Percentiles rank a stretch among this genome's conserved stretches.
Conservation (phyloP, 768 basidiomycete genomes). For the Xerocomus spinulosus region DNA sequence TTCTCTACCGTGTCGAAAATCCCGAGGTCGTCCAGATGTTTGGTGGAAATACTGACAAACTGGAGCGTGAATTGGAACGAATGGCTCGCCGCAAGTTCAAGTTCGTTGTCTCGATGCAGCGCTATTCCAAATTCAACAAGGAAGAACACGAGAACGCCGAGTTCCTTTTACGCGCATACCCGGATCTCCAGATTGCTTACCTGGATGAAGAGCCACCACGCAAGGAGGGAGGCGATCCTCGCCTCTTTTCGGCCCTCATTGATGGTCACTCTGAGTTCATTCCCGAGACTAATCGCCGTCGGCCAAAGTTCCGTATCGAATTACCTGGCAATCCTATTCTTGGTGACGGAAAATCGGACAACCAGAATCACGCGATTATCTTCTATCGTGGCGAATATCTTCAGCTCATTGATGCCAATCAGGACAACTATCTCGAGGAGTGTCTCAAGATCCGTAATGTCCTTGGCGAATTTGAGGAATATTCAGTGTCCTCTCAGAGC, state of each 20-base stretch:
- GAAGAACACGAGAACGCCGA: conserved; percentile 99
- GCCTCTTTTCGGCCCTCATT: conserved; percentile 93
- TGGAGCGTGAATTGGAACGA: conserved; percentile 93
- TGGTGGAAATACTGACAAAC: conserved; percentile 94
- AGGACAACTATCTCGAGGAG: conserved; percentile 99
- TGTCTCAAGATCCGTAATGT: conserved; percentile 99
- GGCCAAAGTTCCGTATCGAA: conserved; percentile 98
- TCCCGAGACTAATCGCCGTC: conserved; percentile 79
- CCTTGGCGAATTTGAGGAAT: conserved; percentile 98
- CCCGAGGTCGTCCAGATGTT: conserved; percentile 97
- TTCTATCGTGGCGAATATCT: conserved; percentile 99
- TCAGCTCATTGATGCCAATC: conserved; percentile 99
- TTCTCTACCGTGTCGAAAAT: conserved; percentile 99
- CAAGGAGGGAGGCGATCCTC: conserved; percentile 92
- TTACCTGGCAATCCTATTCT: conserved; percentile 98
- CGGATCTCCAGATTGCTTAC: conserved; percentile 97
- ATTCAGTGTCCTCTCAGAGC: conserved; percentile 74
- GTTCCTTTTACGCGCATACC: conserved; percentile 94
- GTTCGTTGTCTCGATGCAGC: conserved; percentile 98
- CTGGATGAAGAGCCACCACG: conserved; percentile 92
- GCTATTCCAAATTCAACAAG: conserved; percentile 99
- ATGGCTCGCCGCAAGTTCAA: conserved; percentile 99
- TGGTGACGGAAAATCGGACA: conserved; percentile 98
- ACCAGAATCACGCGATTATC: conserved; percentile 99
- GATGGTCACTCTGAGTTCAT: conserved; percentile 97